phyloP scores from a whole-genome alignment of 371 early-diverging fungal genomes.

The Sporodiniella umbellata region DNA sequence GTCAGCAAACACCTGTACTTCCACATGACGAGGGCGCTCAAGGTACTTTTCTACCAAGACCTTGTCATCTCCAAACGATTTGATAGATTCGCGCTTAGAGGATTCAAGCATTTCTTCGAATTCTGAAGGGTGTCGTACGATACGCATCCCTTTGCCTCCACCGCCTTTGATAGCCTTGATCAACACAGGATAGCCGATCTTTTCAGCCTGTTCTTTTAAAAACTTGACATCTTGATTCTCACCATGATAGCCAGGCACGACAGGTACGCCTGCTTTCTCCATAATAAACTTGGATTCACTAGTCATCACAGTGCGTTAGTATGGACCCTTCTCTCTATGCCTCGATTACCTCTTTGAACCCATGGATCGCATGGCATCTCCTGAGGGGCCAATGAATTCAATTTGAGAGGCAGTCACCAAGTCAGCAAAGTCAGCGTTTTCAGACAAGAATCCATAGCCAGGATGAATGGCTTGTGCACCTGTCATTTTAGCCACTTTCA shows the following conservation, averaged over 20 bases:
- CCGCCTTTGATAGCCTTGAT: conserved; percentile 97
- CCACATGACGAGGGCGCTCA: conserved; percentile 87
- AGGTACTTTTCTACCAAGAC: conserved; percentile 93
- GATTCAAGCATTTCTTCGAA: conserved; percentile 85
- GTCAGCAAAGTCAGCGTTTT: conserved; percentile 90
- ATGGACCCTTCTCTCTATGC: not conserved
- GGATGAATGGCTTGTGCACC: conserved; percentile 95
- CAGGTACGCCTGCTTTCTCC: conserved; percentile 84
- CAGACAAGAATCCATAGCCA: conserved; percentile 95
- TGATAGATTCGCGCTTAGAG: conserved; percentile 81
- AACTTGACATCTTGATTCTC: conserved; percentile 78
- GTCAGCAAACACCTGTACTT: conserved; percentile 97
- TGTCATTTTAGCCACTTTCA: conserved; percentile 75
- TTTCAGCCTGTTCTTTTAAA: conserved; percentile 72
- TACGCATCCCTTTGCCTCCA: conserved; percentile 97
- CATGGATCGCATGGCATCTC: conserved; percentile 89
- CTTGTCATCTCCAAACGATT: conserved; percentile 89
- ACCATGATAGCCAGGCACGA: conserved; percentile 95
- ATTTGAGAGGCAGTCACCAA: conserved; percentile 62
- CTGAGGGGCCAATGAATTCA: conserved; percentile 93
- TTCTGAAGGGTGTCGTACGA: conserved; percentile 73
- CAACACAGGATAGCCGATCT: conserved; percentile 91
- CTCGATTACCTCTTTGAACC: conserved; percentile 84
- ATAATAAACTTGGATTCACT: conserved; percentile 92
- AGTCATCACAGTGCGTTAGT: not conserved